A percentile compares a stretch with the other conserved stretches of the same genome.
These are phyloP conservation scores for Austroboletus festivus DNA, from an alignment of 768 basidiomycete species.

Conservation along the genomic window DNA sequence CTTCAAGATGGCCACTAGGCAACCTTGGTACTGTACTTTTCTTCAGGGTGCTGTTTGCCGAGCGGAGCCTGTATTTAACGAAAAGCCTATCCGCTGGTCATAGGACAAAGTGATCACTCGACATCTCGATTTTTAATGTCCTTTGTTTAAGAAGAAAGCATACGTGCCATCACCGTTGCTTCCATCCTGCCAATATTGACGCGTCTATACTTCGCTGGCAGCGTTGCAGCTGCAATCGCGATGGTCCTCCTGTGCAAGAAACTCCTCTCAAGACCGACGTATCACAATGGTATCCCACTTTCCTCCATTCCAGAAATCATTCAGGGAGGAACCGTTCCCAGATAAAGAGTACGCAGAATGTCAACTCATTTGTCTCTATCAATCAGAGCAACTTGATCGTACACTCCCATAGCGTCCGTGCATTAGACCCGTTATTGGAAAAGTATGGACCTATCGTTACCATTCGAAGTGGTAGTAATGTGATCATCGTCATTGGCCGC, in stretches of 20 bases:
- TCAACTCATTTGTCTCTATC: no score
- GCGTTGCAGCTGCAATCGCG: not conserved
- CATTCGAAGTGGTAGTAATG: conserved; percentile 41
- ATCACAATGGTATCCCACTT: conserved; percentile 7
- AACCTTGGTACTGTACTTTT: no score
- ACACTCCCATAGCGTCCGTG: conserved; percentile 1
- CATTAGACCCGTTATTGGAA: conserved; percentile 49
- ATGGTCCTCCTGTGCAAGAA: conserved; percentile 3
- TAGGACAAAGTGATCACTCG: no score
- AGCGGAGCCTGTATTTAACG: no score
- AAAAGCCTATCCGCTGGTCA: no score
- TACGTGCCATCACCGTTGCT: no score
- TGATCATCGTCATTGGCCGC: conserved; percentile 16
- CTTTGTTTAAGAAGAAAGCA: not conserved
- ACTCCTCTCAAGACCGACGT: not conserved
- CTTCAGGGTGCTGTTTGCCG: no score
- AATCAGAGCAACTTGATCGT: no score
- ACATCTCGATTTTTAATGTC: no score
- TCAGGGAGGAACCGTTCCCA: conserved; percentile 16
- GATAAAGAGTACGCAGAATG: conserved; percentile 5
- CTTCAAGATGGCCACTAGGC: no score
- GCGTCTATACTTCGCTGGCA: not conserved
- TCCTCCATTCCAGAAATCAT: conserved; percentile 15
- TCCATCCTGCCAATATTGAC: not conserved
- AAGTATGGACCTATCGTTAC: conserved; percentile 56